Evolutionary conservation across 345 rosid genomes (phyloP).

Genomic region (Kernera saxatilis): DNA sequence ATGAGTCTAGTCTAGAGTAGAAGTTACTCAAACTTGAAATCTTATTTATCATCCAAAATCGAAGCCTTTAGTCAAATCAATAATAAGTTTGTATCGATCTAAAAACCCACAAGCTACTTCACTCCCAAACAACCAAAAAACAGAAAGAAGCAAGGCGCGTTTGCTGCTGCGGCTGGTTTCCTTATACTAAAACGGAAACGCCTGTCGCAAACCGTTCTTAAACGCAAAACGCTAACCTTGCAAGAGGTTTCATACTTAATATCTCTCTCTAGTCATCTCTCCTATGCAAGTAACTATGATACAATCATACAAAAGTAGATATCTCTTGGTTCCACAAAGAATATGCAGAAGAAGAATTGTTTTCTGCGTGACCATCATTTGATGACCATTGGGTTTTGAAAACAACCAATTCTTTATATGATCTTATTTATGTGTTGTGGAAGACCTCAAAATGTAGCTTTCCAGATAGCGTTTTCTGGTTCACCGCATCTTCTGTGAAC

Average conservation of each 20-base stretch:
- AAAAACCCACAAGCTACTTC: background rate
- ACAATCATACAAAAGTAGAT: slow-evolving; percentile 7
- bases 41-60: background rate
- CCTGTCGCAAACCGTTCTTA: background rate
- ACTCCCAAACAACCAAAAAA: background rate
- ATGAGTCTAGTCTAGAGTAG: background rate
- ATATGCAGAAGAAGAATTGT: background rate
- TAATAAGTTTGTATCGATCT: background rate
- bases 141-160: background rate
- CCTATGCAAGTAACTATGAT: slow-evolving; percentile 27
- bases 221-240: slow-evolving; percentile 12
- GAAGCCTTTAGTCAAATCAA: background rate
- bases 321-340: slow-evolving; percentile 2
- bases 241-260: slow-evolving; percentile 10
- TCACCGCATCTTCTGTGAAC: slow-evolving; percentile 74
- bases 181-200: slow-evolving; percentile 21
- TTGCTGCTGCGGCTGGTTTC: slow-evolving; percentile 15
- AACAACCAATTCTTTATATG: background rate
- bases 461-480: slow-evolving; percentile 80
- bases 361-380: slow-evolving; percentile 12
- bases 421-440: slow-evolving; percentile 9
- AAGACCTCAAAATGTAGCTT: slow-evolving; percentile 56
- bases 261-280: slow-evolving; percentile 1
- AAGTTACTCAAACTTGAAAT: background rate
- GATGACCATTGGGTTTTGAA: slow-evolving; percentile 8